These are phyloP conservation scores for Artemisia argyi DNA, from an alignment of 129 eudicot genomes.

Conservation along the genomic window DNA sequence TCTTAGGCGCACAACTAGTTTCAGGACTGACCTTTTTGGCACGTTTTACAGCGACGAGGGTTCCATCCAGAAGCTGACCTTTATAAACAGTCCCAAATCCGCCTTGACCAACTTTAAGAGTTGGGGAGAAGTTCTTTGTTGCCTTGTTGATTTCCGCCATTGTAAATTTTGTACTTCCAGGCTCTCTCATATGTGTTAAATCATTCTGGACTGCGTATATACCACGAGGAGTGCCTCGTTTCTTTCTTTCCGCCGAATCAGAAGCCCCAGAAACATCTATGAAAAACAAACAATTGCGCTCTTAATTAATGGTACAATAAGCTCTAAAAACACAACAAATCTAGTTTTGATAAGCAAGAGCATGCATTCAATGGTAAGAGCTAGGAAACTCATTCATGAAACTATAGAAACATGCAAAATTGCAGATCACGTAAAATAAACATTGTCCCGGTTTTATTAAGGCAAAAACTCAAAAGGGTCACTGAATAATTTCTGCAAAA, in stretches of 20 bases:
- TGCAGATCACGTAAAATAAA: too few relatives aligned
- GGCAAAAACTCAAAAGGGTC: too few relatives aligned
- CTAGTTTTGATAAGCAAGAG: background rate
- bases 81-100: constrained; percentile 93
- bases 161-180: constrained; percentile 59
- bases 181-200: constrained; percentile 50
- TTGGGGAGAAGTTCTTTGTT: constrained; percentile 76
- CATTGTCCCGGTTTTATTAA: too few relatives aligned
- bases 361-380: background rate
- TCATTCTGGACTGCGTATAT: constrained; percentile 48
- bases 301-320: background rate
- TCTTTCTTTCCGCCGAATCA: constrained; percentile 43
- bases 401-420: too few relatives aligned
- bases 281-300: constrained; percentile 14
- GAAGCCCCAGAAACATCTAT: constrained; percentile 55
- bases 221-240: constrained; percentile 32
- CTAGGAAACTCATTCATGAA: background rate
- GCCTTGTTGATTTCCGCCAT: constrained; percentile 70
- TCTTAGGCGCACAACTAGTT: too few relatives aligned
- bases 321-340: background rate
- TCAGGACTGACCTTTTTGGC: constrained; percentile 66
- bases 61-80: constrained; percentile 77
- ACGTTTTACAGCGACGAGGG: constrained; percentile 84
- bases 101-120: constrained; percentile 87
- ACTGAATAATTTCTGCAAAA: too few relatives aligned